Conservation (phyloP, 495 filamentous ascomycete species). For the Aspergillus biplanus region DNA sequence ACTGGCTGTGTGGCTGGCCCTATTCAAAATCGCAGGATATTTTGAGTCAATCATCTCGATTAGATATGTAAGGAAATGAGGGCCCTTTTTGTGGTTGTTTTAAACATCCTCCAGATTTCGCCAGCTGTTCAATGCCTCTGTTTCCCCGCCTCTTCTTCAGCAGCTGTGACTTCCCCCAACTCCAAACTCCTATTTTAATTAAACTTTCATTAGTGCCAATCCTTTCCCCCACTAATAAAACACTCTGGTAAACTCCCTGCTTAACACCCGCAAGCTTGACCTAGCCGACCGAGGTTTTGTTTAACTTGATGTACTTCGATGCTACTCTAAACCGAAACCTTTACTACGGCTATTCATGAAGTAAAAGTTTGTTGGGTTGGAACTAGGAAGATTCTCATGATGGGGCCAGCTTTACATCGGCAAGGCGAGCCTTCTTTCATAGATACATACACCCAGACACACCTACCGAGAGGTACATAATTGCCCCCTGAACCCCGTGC, state of each 20-base stretch:
- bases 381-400: constrained; percentile 6
- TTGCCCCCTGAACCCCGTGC: constrained; percentile 17
- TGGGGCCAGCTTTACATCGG: neutral
- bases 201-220: neutral
- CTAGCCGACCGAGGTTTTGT: neutral
- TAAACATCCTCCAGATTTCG: constrained; percentile 2
- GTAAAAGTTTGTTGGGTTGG: neutral
- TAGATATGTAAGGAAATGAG: constrained; percentile 12
- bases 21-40: constrained; percentile 23
- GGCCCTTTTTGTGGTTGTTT: neutral
- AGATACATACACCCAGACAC: neutral
- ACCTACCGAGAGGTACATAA: too few relatives aligned
- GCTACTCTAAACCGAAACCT: neutral
- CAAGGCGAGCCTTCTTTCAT: neutral
- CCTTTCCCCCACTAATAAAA: neutral
- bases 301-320: neutral
- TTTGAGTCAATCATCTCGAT: constrained; percentile 21
- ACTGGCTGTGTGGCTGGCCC: constrained; percentile 30
- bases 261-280: neutral
- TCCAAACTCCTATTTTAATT: too few relatives aligned
- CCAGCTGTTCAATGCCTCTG: constrained; percentile 6
- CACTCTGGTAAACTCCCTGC: neutral
- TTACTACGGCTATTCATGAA: constrained; percentile 4
- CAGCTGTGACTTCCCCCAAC: neutral
- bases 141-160: neutral